Base-by-base conservation (phyloP, 2,329 filamentous ascomycete species). In the Helotiales sp. region DNA sequence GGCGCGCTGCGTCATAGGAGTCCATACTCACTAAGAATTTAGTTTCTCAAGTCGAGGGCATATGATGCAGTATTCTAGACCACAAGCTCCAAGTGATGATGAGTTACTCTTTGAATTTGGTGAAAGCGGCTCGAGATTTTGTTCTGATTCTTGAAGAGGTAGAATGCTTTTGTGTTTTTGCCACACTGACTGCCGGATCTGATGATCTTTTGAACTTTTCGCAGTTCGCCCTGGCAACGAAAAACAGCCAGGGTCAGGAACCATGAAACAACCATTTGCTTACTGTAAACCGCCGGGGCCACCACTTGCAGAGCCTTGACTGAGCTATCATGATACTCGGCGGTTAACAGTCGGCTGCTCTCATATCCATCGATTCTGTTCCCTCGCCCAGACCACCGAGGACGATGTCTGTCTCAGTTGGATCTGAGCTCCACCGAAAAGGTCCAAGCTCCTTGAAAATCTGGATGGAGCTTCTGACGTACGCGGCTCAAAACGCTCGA, bases 361-460 rank as follows among this genome's bases (percentile, higher is more conserved):
- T 40, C 40, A 25, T 24, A 25, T 44, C 40, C 40, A 44, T 44
- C 7, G 40, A 44, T 25, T 24, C 5, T 25, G 38, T 42, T 42
- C 15, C 19, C 22, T 27, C 40, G 40, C 22, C 19, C 40, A 44
- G 40, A 44, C 40, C 40, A 25, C 1, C n/a, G 22, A 19, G 15
- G 3, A 6, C 10, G 22, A 25, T 25, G 10, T 13, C 9, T 44
- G 40, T 44, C 22, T 44, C 22, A 44, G 22, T 12, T 44, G 40
- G 27, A 25, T n/a, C n/a, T n/a, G n/a, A 42, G 15, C 38, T 44
- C 40, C 40, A 44, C 22, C 24, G 15, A 25, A 44, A 44, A 33
- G 19, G 54, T 51, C 47, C 54, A 55, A 55, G 54, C 54, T 55
- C 36, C 19, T 29, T 27, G 34, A 17, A 36, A 55, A 29, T 38